Evolutionary conservation across 176 grass and related monocot genomes (phyloP), one percentile per base, ranked within the genome.

Genomic region (Typha latifolia): DNA sequence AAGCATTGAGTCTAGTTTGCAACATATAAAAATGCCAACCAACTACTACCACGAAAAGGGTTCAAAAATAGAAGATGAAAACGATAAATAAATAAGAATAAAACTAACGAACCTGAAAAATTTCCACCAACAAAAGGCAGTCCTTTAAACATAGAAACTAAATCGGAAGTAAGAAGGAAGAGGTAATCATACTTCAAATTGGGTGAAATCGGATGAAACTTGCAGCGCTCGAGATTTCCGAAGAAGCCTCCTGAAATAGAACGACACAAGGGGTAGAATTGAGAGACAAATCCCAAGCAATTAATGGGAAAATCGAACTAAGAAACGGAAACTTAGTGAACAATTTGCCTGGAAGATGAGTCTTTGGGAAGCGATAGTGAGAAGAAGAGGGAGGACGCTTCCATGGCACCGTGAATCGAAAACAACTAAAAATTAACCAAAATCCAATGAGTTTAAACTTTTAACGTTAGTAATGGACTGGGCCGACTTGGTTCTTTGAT

Each of bases 151-250:
- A 29, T 29, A 29, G 27, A 59, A 61, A 61, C 1, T 53, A 61
- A 61, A 43, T 22, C 1, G 2, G 32, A 13, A n/a, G 22, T 22
- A 14, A 29, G 50, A 29, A 53, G 12, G 12, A 14, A 15, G 7
- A 19, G 16, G 16, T 43, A 2, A 22, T 22, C 62, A 49, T 48
- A 90, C 87, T 81, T 90, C 80, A 32, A 90, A 55, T 34, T 77
- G 81, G 32, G 70, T 83, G 52, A 75, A 79, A 50, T 27, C 74
- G 59, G 56, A 50, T 23, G 68, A 78, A 13, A 78, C 51, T 27
- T 57, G 51, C 8, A 52, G 29, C n/a, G 67, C 23, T 19, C 16
- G 50, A 21, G 49, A 24, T 37, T 66, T 75, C 20, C 72, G 56
- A 68, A 23, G 43, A 21, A 64, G 9, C 62, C 72, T 74, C 4